Evolutionary conservation across 176 grass and related monocot species (phyloP).

Genomic region (Panicum miliaceum): DNA sequence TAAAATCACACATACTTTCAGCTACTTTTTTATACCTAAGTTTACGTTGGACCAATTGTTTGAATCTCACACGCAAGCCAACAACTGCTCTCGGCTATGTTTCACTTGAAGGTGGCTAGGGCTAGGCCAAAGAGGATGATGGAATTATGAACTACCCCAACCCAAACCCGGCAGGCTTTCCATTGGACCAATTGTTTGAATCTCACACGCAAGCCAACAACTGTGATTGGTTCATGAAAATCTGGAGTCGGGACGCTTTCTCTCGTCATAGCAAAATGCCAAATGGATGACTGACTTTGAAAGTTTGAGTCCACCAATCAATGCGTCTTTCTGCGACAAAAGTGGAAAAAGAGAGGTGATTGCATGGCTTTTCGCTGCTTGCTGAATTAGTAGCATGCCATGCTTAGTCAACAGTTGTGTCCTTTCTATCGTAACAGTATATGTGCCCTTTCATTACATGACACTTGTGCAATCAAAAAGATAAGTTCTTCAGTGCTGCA

Average conservation of each 20-base stretch:
- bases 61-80: neutral
- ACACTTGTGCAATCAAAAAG: neutral
- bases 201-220: neutral
- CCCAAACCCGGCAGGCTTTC: neutral
- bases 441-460: neutral
- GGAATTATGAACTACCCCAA: neutral
- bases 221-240: neutral
- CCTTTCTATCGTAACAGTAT: neutral
- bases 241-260: neutral
- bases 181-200: neutral
- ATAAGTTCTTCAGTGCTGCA: neutral
- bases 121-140: neutral
- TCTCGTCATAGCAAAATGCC: neutral
- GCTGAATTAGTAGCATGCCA: neutral
- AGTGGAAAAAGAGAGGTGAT: neutral
- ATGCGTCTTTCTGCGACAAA: neutral
- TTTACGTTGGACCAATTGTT: neutral
- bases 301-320: neutral
- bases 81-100: neutral
- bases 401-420: neutral
- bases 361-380: constrained; percentile 23
- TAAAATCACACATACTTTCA: neutral
- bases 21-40: neutral
- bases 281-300: neutral
- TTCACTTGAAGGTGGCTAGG: neutral